Evolutionary conservation across 345 rosid genomes (phyloP).

Genomic region (Syzygium aqueum): DNA sequence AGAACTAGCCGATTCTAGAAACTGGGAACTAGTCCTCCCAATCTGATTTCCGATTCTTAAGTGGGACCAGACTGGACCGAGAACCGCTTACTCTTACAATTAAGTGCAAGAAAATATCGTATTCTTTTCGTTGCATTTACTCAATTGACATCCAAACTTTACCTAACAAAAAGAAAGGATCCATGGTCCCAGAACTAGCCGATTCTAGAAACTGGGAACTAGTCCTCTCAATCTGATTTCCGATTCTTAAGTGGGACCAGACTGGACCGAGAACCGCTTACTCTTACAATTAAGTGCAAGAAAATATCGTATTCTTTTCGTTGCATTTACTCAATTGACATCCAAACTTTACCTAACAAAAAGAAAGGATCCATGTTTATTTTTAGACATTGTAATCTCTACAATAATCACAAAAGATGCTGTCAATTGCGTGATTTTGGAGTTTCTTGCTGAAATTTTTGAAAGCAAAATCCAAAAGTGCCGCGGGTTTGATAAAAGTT

Average conservation of each 20-base stretch:
- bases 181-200: too few relatives aligned
- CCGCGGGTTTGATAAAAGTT: not conserved
- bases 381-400: not conserved
- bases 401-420: fast-evolving
- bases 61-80: too few relatives aligned
- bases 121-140: not conserved
- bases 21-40: too few relatives aligned
- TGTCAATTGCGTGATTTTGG: too few relatives aligned
- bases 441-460: not conserved
- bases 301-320: not conserved
- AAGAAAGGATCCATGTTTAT: not conserved
- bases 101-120: not conserved
- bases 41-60: too few relatives aligned
- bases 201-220: too few relatives aligned
- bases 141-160: not conserved
- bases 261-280: too few relatives aligned
- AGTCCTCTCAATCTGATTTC: too few relatives aligned
- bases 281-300: too few relatives aligned
- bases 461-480: not conserved
- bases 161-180: not conserved
- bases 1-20: too few relatives aligned
- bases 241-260: too few relatives aligned
- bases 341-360: not conserved
- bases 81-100: too few relatives aligned
- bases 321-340: not conserved